Evolutionary conservation across 805 yeast species (phyloP).

Genomic region (Komagataella phaffii): DNA sequence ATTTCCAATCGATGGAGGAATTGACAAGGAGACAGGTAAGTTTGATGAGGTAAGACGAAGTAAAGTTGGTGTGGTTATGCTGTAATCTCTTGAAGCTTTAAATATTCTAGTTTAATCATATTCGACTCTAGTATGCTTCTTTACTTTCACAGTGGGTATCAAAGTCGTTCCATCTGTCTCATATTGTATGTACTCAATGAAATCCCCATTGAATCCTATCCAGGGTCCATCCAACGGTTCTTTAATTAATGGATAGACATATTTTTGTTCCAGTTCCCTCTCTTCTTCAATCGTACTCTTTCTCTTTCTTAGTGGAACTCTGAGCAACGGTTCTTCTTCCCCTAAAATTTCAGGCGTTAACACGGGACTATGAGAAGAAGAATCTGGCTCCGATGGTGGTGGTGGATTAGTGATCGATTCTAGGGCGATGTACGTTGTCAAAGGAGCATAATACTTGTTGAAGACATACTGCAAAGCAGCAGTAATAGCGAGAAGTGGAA

Average conservation of each 20-base stretch:
- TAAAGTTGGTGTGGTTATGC: conserved; percentile 84
- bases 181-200: conserved; percentile 25
- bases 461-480: conserved; percentile 32
- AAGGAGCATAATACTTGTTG: conserved; percentile 40
- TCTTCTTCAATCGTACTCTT: conserved; percentile 45
- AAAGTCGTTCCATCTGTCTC: conserved; percentile 2
- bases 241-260: conserved; percentile 32
- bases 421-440: conserved; percentile 41
- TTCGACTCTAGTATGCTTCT: conserved; percentile 10
- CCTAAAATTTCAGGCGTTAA: no score
- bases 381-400: conserved; percentile 36
- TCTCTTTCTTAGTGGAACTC: conserved; percentile 15
- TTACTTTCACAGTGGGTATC: conserved; percentile 1
- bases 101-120: conserved; percentile 7
- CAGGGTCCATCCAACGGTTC: conserved; percentile 42
- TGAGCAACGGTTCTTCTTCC: background rate
- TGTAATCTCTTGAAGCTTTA: conserved; percentile 21
- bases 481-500: conserved; percentile 36
- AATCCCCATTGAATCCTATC: conserved; percentile 42
- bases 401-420: conserved; percentile 36
- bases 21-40: conserved; percentile 39
- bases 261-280: conserved; percentile 34
- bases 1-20: conserved; percentile 71
- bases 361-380: conserved; percentile 10
- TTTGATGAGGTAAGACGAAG: conserved; percentile 45